Conservation (phyloP, 257 asterid species). For the Penstemon newberryi region DNA sequence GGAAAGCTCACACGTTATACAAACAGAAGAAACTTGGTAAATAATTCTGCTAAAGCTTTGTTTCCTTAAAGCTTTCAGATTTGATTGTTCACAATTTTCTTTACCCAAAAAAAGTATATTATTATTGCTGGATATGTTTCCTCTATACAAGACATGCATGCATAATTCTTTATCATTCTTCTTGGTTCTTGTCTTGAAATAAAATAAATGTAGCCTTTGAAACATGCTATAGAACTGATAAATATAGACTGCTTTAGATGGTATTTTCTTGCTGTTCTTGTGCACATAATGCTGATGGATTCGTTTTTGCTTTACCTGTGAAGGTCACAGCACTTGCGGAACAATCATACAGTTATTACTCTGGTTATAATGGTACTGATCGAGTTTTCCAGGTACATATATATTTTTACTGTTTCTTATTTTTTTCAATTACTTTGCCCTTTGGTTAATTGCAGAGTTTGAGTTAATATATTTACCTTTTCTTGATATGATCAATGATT, state of each 20-base stretch:
- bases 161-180: conserved; percentile 23
- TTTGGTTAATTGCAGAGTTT: conserved; percentile 9
- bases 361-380: conserved; percentile 77
- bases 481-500: conserved; percentile 22
- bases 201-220: conserved; percentile 7
- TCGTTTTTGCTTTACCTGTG: conserved; percentile 31
- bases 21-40: conserved; percentile 57
- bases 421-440: conserved; percentile 15
- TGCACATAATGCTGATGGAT: conserved; percentile 32
- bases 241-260: conserved; percentile 20
- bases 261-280: conserved; percentile 11
- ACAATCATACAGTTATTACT: conserved; percentile 63
- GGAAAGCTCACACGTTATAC: conserved; percentile 55
- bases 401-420: conserved; percentile 12
- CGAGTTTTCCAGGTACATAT: conserved; percentile 65
- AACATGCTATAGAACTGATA: background rate
- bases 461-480: conserved; percentile 12
- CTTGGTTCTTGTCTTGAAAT: conserved; percentile 11
- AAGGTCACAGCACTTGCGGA: conserved; percentile 50
- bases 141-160: conserved; percentile 4
- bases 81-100: conserved; percentile 11
- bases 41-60: conserved; percentile 20
- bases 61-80: background rate
- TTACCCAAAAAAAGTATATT: conserved; percentile 5
- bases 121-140: conserved; percentile 9